These are phyloP conservation scores for Acephala macrosclerotiorum DNA, from an alignment of 2,329 filamentous ascomycete species.

Conservation along the genomic window DNA sequence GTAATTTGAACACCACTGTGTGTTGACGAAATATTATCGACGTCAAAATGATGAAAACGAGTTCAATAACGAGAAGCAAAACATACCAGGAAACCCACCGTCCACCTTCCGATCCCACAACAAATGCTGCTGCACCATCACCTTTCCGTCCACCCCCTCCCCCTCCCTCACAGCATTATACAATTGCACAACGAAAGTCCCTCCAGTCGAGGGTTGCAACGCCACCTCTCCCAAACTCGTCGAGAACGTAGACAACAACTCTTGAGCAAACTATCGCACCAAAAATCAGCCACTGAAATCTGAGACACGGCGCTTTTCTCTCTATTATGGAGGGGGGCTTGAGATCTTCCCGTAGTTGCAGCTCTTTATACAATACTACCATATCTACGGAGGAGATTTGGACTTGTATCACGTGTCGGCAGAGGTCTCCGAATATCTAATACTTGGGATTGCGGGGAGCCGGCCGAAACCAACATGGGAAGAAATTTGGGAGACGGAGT, in stretches of 20 bases:
- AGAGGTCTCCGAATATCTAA: constrained; percentile 10
- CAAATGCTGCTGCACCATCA: constrained; percentile 55
- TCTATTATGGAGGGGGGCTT: background rate
- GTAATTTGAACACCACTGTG: no score
- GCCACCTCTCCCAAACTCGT: constrained; percentile 86
- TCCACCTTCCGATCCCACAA: constrained; percentile 90
- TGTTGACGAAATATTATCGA: no score
- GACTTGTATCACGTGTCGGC: constrained; percentile 17
- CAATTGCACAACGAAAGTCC: constrained; percentile 80
- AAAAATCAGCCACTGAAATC: background rate
- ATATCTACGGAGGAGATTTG: background rate
- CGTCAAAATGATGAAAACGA: no score
- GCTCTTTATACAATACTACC: background rate
- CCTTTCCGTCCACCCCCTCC: constrained; percentile 23
- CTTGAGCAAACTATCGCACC: constrained; percentile 80
- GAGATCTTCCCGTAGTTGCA: constrained; percentile 1
- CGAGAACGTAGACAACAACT: constrained; percentile 91
- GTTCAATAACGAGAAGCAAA: background rate
- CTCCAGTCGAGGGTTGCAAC: constrained; percentile 84
- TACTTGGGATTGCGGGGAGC: constrained; percentile 17
- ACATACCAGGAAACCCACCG: constrained; percentile 81
- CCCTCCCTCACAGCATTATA: constrained; percentile 42
- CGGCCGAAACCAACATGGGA: constrained; percentile 8
- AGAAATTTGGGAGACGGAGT: background rate
- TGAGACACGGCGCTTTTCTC: background rate